These are phyloP conservation scores for Platanus orientalis DNA, from an alignment of 164 flowering plant species.

Conservation along the genomic window DNA sequence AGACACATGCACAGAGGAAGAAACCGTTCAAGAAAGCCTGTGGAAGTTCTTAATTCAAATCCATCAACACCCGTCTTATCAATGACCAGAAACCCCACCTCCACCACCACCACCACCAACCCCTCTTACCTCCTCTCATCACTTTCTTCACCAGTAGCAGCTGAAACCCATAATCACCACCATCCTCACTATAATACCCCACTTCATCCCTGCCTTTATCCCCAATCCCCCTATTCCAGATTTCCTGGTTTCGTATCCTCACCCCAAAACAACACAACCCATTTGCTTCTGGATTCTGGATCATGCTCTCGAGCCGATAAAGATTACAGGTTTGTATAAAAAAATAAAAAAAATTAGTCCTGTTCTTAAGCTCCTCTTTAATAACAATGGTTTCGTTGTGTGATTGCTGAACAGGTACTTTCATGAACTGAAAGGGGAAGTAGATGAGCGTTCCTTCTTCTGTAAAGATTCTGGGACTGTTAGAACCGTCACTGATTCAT, in stretches of 20 bases:
- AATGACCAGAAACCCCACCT: constrained; percentile 9
- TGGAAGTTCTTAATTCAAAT: constrained; percentile 43
- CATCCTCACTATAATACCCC: constrained; percentile 17
- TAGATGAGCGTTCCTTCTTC: constrained; percentile 51
- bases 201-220: constrained; percentile 21
- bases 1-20: constrained; percentile 94
- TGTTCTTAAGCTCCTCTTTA: neutral
- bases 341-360: neutral
- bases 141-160: constrained; percentile 15
- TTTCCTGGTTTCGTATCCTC: constrained; percentile 25
- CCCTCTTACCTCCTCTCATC: constrained; percentile 12
- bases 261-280: constrained; percentile 26
- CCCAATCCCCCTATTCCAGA: constrained; percentile 33
- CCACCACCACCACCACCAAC: constrained; percentile 13
- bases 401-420: constrained; percentile 35
- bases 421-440: constrained; percentile 41
- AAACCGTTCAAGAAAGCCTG: constrained; percentile 98
- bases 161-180: constrained; percentile 17
- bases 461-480: constrained; percentile 43
- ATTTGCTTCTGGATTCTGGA: constrained; percentile 30
- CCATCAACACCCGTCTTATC: constrained; percentile 22
- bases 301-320: constrained; percentile 27
- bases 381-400: neutral
- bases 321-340: constrained; percentile 44
- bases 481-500: constrained; percentile 36